These are phyloP conservation scores for Coniferiporia weirii DNA, from an alignment of 1,284 basidiomycete genomes.

Conservation along the genomic window DNA sequence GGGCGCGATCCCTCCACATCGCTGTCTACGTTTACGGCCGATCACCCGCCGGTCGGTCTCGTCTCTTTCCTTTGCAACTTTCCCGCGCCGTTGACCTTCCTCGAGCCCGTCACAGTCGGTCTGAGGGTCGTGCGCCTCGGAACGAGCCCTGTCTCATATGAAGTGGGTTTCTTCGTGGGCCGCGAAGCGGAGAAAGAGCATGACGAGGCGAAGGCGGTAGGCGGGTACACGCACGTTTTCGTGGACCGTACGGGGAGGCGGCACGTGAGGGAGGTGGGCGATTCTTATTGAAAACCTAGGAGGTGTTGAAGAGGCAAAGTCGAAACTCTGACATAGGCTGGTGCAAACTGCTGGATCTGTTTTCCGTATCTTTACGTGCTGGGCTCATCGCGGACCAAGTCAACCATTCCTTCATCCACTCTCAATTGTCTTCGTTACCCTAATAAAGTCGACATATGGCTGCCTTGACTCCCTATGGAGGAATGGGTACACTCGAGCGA, in stretches of 20 bases:
- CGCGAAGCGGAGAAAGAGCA: conserved; percentile 32
- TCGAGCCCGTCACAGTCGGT: conserved; percentile 60
- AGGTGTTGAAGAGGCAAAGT: not conserved
- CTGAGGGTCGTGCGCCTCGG: conserved; percentile 61
- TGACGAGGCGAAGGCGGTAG: conserved; percentile 53
- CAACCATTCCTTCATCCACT: no score
- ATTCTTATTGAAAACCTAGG: not conserved
- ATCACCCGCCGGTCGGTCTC: conserved; percentile 50
- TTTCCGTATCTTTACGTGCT: no score
- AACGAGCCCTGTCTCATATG: conserved; percentile 67
- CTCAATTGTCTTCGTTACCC: not conserved
- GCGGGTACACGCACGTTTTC: conserved; percentile 79
- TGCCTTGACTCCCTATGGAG: no score
- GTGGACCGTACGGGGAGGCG: conserved; percentile 54
- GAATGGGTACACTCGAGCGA: no score
- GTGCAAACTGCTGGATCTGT: not conserved
- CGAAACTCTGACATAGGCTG: conserved; percentile 8
- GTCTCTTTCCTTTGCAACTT: conserved; percentile 70
- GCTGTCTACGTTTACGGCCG: conserved; percentile 25
- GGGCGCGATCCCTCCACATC: conserved; percentile 40
- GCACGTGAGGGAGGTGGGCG: conserved; percentile 39
- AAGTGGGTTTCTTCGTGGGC: conserved; percentile 60
- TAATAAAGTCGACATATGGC: not conserved
- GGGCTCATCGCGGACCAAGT: no score
- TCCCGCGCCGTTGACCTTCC: conserved; percentile 65